Base-by-base conservation (phyloP, 1,284 basidiomycete species). In the Heterobasidion parviporum region DNA sequence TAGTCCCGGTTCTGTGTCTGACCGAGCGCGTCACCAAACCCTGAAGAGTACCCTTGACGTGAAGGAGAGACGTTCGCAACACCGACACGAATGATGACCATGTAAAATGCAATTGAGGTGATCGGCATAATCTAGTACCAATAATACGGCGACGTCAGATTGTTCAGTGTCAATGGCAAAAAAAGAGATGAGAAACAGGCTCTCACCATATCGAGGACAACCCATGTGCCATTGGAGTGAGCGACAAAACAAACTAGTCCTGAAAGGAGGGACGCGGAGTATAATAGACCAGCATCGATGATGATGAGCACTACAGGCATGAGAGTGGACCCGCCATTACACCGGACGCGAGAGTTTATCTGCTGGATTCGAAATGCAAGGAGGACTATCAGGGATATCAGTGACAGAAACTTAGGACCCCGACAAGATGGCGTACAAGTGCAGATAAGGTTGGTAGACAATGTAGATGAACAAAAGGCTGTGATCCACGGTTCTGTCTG, bases 221-320 rank as follows among this genome's bases (percentile, higher is more conserved):
- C 63, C 53, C 67, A 71, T n/a, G 68, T 66, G 9, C 69, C 69
- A 44, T 66, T 64, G n/a, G 62, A 64, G 43, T 65, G 58, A 41
- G 57, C 54, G 44, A 67, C 64, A 56, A 70, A 72, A 16, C 66
- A 65, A 32, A 70, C 57, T 20, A 72, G 66, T 12, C 65, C 64
- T 16, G 66, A 60, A 50, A 68, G 64, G 54, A 71, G 66, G 2
- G 69, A 64, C 47, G 65, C 57, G 4, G 69, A 68, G 58, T 71
- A 71, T 10, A 72, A 58, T 2, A 63, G 60, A 3, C 66, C 71
- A 16, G 69, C 65, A 60, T 72, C 71, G 54, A 72, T 61, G 34
- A 71, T 60, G 20, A 69, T 65, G 32, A 64, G 63, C 3, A 70
- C 48, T 8, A 71, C 59, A 2, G 66, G 66, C 32, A 59, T 61